Evolutionary conservation across 1,284 basidiomycete species (phyloP), one percentile per base, ranked within the genome.

Genomic region (Golubevia sp.): DNA sequence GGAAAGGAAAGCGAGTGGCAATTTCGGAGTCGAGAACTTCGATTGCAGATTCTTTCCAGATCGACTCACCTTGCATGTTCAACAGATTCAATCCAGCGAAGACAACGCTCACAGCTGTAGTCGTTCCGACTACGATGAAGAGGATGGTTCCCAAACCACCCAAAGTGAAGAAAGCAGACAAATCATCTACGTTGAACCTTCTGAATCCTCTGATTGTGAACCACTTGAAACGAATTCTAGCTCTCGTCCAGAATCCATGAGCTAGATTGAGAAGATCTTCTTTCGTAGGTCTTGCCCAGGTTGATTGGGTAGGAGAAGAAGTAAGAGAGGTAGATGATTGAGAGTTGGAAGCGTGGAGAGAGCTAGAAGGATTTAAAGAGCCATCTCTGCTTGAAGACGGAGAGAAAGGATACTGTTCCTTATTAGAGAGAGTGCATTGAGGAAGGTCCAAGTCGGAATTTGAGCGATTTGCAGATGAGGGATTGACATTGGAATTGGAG

Each of bases 141-240:
- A 94, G 85, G 2, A 92, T 93, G 77, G 98, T 94, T 66, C 94
- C 95, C 85, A 98, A 61, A 7, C 75, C 75, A 11, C 79, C 80
- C 89, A 94, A 94, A 55, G 93, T 96, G 53, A 97, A 86, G 85
- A 99, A 98, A 0, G 95, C 96, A 58, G 93, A 96, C 63, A 97
- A 91, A 83, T 99, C 97, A 83, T 99, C 97, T 56, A 92, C 91
- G 72, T 97, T 95, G 86, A 97, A 99, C 73, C 90, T 91, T 34
- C 96, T 89, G 86, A 97, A 99, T 0, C 93, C 94, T 70, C 93
- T 89, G 74, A 99, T 97, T 8, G 94, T 95, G 72, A 96, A 92
- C 97, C 97, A 99, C 83, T 94, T 94, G 86, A 97, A 93, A n/a
- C 93, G 89, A 70, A 99, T 93, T 15, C 91, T 88, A 38, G 93